Conservation (phyloP, 148 eudicot species). For the Persicaria tinctoria region DNA sequence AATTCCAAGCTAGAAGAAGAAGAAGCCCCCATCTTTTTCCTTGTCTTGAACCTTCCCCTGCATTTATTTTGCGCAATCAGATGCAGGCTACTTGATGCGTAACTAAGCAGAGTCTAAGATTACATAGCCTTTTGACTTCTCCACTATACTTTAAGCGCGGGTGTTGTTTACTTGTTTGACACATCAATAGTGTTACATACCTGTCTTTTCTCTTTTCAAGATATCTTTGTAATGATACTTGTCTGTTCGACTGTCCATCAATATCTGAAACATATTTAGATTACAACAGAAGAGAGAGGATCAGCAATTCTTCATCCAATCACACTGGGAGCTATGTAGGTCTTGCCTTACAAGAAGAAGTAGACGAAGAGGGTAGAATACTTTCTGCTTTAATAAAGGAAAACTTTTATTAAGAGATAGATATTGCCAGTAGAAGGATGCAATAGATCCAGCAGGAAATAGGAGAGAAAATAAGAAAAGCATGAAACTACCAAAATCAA, state of each 20-base stretch:
- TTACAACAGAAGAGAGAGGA: conserved; percentile 4
- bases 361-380: neutral
- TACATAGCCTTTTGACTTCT: neutral
- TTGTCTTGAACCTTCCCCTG: conserved; percentile 91
- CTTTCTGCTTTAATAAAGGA: neutral
- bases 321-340: neutral
- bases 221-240: conserved; percentile 54
- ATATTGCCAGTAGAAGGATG: neutral
- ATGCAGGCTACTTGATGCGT: conserved; percentile 7
- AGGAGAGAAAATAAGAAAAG: neutral
- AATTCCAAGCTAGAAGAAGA: conserved; percentile 53
- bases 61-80: conserved; percentile 9
- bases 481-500: neutral
- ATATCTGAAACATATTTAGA: conserved; percentile 26
- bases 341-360: neutral
- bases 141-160: no score
- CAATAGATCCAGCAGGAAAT: neutral
- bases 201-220: conserved; percentile 73
- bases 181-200: conserved; percentile 26
- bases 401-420: neutral
- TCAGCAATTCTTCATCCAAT: neutral
- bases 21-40: conserved; percentile 53
- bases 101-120: neutral
- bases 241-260: conserved; percentile 56
- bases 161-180: neutral